phyloP scores from a whole-genome alignment of 305 asterid species.

The Rubia peregrina region DNA sequence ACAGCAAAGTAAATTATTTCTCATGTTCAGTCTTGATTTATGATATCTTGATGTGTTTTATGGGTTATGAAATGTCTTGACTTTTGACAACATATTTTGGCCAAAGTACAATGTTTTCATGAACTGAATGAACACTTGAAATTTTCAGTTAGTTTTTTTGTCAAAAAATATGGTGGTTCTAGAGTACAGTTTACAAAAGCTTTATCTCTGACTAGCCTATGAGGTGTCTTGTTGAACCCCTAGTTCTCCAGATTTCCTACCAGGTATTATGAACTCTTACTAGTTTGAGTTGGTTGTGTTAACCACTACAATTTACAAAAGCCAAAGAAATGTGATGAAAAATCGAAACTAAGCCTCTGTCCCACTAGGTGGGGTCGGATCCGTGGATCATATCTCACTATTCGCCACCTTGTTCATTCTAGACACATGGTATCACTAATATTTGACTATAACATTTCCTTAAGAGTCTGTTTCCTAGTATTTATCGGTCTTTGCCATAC shows the following conservation, averaged over 20 bases:
- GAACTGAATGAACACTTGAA: background rate
- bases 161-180: background rate
- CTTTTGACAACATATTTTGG: background rate
- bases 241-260: background rate
- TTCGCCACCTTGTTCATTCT: background rate
- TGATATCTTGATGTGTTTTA: conserved; percentile 4
- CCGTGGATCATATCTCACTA: background rate
- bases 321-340: background rate
- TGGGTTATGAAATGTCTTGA: background rate
- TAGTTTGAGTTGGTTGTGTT: background rate
- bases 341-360: background rate
- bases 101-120: background rate
- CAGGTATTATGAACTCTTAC: background rate
- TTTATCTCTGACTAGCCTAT: background rate
- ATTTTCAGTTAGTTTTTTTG: background rate
- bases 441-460: background rate
- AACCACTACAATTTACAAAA: background rate
- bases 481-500: background rate
- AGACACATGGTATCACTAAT: background rate
- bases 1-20: conserved; percentile 69
- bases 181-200: background rate
- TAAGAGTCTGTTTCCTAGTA: background rate
- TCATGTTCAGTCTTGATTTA: background rate
- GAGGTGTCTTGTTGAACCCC: background rate
- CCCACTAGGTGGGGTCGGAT: background rate